Conservation (phyloP, 2,329 filamentous ascomycete species). For the Purpureocillium lavendulum region DNA sequence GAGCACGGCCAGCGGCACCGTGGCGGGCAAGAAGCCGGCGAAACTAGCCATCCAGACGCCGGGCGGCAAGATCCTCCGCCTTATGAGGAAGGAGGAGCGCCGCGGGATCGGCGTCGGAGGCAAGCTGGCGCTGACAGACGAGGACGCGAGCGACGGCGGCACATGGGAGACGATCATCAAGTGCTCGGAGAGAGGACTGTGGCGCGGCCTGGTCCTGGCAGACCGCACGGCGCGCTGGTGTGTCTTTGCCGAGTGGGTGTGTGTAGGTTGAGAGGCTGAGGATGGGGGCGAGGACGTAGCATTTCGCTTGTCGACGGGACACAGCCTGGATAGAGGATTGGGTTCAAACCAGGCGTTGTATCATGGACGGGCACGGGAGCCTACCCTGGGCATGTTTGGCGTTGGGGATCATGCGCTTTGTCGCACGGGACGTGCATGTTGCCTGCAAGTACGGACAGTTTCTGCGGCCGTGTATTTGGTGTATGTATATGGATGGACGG, state of each 20-base stretch:
- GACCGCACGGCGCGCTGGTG: constrained; percentile 82
- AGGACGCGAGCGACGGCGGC: constrained; percentile 59
- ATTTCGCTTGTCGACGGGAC: not conserved
- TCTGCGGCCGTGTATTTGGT: too few species aligned
- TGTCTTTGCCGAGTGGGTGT: constrained; percentile 84
- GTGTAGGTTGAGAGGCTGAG: constrained; percentile 26
- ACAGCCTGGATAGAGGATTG: not conserved
- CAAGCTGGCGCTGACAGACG: constrained; percentile 33
- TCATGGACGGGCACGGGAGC: not conserved
- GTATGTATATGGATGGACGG: too few species aligned
- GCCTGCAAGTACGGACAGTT: too few species aligned
- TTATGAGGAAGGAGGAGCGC: constrained; percentile 73
- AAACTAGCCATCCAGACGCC: constrained; percentile 94
- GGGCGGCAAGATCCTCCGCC: constrained; percentile 83
- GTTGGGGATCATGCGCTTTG: not conserved
- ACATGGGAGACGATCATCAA: constrained; percentile 90
- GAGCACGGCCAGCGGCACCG: constrained; percentile 42
- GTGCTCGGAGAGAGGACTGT: constrained; percentile 72
- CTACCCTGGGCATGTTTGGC: not conserved
- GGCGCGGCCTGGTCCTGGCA: constrained; percentile 74
- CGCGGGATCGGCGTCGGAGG: constrained; percentile 41
- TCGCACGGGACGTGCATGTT: too few species aligned
- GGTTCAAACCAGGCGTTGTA: not conserved
- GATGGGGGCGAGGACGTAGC: not conserved
- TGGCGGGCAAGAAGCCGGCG: constrained; percentile 70